Percentiles rank a stretch among this genome's conserved stretches.
Evolutionary conservation across 2,329 filamentous ascomycete species (phyloP).

Genomic region (Thelonectria discophora): DNA sequence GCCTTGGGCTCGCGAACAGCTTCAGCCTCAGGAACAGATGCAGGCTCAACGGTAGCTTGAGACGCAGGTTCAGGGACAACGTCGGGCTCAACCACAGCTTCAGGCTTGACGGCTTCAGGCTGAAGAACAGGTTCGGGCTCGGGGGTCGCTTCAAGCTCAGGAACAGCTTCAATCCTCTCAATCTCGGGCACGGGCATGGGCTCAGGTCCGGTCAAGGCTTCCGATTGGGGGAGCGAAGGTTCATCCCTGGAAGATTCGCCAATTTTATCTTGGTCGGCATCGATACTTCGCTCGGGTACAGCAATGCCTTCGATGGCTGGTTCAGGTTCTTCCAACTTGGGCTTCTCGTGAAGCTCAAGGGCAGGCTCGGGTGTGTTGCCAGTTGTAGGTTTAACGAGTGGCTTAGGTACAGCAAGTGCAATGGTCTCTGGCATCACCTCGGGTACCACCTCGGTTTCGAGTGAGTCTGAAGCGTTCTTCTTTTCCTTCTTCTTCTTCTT

Average conservation of each 20-base stretch:
- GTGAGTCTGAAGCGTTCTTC: background rate
- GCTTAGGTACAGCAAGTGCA: background rate
- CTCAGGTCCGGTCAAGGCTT: background rate
- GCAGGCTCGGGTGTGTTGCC: background rate
- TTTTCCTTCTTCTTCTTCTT: constrained; percentile 19
- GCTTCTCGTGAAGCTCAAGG: background rate
- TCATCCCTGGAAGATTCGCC: background rate
- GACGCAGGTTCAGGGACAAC: background rate
- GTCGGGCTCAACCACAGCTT: background rate
- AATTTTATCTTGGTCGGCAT: background rate
- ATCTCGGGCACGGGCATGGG: background rate
- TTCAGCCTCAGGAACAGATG: too few species aligned
- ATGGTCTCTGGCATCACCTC: background rate
- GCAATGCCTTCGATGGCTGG: background rate
- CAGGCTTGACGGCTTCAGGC: background rate
- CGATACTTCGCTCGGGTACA: background rate
- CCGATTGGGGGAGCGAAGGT: background rate
- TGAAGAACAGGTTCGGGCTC: too few species aligned
- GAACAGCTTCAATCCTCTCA: background rate
- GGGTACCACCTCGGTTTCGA: background rate
- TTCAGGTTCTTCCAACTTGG: background rate
- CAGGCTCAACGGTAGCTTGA: background rate
- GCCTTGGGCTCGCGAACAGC: too few species aligned
- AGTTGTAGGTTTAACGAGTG: background rate
- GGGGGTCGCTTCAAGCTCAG: background rate